Percentiles rank a stretch among this genome's conserved stretches.
phyloP scores from a whole-genome alignment of 305 asterid genomes.

The Plantago coronopus region DNA sequence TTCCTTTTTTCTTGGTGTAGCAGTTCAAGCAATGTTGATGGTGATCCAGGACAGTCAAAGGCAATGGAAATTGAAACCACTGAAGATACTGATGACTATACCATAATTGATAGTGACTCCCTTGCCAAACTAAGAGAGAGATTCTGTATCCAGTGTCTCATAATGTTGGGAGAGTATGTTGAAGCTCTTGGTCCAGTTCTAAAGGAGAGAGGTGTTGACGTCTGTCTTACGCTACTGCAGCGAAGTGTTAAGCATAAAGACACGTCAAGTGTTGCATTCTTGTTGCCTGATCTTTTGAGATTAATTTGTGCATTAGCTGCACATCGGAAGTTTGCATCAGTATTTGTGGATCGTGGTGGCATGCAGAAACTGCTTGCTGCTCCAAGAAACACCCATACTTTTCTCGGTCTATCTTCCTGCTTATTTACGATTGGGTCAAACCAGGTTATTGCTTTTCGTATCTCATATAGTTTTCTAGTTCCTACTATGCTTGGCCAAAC shows the following conservation, averaged over 20 bases:
- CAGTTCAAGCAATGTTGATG: conserved; percentile 43
- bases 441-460: conserved; percentile 54
- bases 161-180: conserved; percentile 86
- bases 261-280: conserved; percentile 37
- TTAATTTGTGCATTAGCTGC: conserved; percentile 92
- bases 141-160: conserved; percentile 91
- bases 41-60: conserved; percentile 51
- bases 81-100: conserved; percentile 64
- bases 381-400: conserved; percentile 73
- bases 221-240: conserved; percentile 79
- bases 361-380: conserved; percentile 79
- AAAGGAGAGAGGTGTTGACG: conserved; percentile 97
- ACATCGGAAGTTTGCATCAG: conserved; percentile 90
- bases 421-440: conserved; percentile 85
- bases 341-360: conserved; percentile 96
- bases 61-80: conserved; percentile 44
- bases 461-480: conserved; percentile 17
- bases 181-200: conserved; percentile 99
- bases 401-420: conserved; percentile 86
- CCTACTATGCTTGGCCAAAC: neutral
- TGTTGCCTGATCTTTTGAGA: conserved; percentile 88
- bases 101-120: conserved; percentile 53
- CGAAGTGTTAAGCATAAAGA: conserved; percentile 67
- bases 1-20: conserved; percentile 34
- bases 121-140: conserved; percentile 87